Evolutionary conservation across 78 protist species (phyloP).

Genomic region (Dictyostelium firmibasis): DNA sequence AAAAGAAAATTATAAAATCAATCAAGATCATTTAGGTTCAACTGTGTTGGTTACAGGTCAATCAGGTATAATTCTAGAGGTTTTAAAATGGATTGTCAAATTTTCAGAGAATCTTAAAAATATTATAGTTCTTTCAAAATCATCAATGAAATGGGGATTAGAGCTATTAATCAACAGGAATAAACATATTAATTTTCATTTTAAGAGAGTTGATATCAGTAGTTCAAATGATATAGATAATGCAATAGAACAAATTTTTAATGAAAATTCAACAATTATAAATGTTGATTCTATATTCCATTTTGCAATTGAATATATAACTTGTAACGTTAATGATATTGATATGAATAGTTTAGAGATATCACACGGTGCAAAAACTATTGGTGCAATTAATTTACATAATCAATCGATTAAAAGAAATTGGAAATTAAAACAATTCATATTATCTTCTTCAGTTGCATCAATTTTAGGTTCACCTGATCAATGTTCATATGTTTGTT

Average conservation of each 20-base stretch:
- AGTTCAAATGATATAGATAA: neutral
- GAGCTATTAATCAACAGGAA: constrained; percentile 12
- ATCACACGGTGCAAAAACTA: constrained; percentile 64
- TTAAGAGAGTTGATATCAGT: constrained; percentile 5
- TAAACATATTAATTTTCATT: neutral
- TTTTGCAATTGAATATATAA: constrained; percentile 27
- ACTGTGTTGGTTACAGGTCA: constrained; percentile 37
- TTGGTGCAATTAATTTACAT: constrained; percentile 83
- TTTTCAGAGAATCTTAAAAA: neutral
- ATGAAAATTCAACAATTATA: neutral
- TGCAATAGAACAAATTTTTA: neutral
- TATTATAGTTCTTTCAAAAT: constrained; percentile 25
- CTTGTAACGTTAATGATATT: neutral
- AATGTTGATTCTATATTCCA: constrained; percentile 37
- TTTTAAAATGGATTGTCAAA: constrained; percentile 32
- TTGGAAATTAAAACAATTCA: constrained; percentile 22
- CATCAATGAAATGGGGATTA: constrained; percentile 56
- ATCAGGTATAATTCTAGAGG: constrained; percentile 28
- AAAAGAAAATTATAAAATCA: neutral
- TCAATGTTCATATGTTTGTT: constrained; percentile 80
- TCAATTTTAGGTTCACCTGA: constrained; percentile 41
- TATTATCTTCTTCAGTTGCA: constrained; percentile 62
- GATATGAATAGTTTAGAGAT: neutral
- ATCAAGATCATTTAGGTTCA: neutral
- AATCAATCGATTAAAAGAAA: neutral